A percentile compares a stretch with the other conserved stretches of the same genome.
phyloP scores from a whole-genome alignment of 1,139 yeast genomes.

The Debaryomyces udenii region DNA sequence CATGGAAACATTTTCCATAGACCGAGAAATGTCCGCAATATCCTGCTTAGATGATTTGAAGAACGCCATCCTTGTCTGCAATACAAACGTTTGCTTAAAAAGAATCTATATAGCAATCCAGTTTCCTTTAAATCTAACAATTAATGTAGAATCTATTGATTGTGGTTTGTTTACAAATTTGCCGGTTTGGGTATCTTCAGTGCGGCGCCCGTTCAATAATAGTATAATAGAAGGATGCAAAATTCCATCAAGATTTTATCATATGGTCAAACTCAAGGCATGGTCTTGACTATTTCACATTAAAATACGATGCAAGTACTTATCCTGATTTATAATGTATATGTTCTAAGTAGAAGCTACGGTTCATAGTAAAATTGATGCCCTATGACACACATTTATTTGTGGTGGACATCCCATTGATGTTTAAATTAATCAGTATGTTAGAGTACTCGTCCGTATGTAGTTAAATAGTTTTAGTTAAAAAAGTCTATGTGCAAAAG shows the following conservation, averaged over 20 bases:
- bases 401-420: too few relatives aligned
- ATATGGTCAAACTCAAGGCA: too few relatives aligned
- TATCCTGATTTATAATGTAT: too few relatives aligned
- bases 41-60: slow-evolving; percentile 27
- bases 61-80: slow-evolving; percentile 8
- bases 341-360: too few relatives aligned
- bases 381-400: too few relatives aligned
- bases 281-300: too few relatives aligned
- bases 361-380: too few relatives aligned
- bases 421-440: too few relatives aligned
- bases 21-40: slow-evolving; percentile 44
- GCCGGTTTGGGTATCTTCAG: slow-evolving; percentile 4
- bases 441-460: too few relatives aligned
- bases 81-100: not conserved
- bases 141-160: slow-evolving; percentile 5
- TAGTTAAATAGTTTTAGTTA: too few relatives aligned
- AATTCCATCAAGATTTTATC: not conserved
- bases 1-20: slow-evolving; percentile 50
- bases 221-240: not conserved
- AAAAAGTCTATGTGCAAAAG: too few relatives aligned
- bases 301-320: too few relatives aligned
- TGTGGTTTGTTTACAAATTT: slow-evolving; percentile 13
- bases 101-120: not conserved
- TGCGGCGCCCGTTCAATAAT: not conserved
- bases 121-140: not conserved